Conservation (phyloP, 2,329 filamentous ascomycete genomes). For the Arthrocladium fulminans region DNA sequence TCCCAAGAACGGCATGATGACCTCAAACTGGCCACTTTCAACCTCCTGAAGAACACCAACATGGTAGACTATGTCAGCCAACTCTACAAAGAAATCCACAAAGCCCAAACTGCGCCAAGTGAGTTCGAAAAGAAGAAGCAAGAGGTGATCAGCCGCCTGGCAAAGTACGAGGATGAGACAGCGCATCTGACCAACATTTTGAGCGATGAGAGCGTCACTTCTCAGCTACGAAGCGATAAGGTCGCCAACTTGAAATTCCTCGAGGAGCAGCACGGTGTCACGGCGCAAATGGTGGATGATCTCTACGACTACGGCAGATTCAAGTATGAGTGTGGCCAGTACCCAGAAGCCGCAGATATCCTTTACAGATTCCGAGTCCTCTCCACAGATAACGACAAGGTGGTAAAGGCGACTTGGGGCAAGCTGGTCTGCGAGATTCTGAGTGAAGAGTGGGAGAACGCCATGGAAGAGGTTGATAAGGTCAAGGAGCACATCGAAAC, state of each 20-base stretch:
- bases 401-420: constrained; percentile 91
- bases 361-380: constrained; percentile 97
- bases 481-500: constrained; percentile 88
- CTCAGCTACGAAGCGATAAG: constrained; percentile 89
- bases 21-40: constrained; percentile 79
- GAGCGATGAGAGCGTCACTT: constrained; percentile 80
- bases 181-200: constrained; percentile 81
- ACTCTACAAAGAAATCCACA: constrained; percentile 81
- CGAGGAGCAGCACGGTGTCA: constrained; percentile 93
- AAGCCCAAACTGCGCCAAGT: constrained; percentile 64
- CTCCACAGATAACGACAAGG: constrained; percentile 97
- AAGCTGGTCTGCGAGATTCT: constrained; percentile 96
- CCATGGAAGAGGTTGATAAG: constrained; percentile 82
- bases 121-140: constrained; percentile 87
- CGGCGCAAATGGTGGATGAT: constrained; percentile 87
- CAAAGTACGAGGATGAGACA: constrained; percentile 77
- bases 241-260: constrained; percentile 96
- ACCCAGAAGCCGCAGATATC: constrained; percentile 78
- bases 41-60: constrained; percentile 92
- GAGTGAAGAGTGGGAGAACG: constrained; percentile 87
- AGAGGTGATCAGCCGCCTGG: constrained; percentile 72
- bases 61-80: constrained; percentile 97
- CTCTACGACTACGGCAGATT: constrained; percentile 95
- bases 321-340: constrained; percentile 95
- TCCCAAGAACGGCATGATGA: constrained; percentile 53